Conservation (phyloP, 129 eudicot genomes). For the Sambucus nigra region DNA sequence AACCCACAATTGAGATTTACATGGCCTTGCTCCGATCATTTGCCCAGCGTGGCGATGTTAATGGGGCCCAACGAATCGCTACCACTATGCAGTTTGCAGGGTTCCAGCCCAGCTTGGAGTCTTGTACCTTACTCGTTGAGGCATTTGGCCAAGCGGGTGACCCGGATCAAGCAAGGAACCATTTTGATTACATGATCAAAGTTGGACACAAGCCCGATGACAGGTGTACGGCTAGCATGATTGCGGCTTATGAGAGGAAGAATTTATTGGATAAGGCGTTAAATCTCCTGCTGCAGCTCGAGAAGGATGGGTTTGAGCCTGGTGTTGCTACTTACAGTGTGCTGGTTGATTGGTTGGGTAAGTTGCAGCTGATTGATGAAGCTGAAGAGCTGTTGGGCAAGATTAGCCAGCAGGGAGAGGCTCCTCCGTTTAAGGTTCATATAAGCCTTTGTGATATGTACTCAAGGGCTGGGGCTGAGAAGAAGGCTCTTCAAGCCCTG, state of each 20-base stretch:
- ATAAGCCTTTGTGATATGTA: conserved; percentile 85
- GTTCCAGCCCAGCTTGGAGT: conserved; percentile 29
- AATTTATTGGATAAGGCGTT: conserved; percentile 63
- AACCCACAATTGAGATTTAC: conserved; percentile 45
- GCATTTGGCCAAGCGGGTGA: conserved; percentile 37
- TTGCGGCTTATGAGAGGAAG: conserved; percentile 51
- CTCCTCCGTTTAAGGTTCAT: conserved; percentile 57
- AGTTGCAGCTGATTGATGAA: conserved; percentile 70
- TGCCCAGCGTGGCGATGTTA: conserved; percentile 37
- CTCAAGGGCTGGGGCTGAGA: conserved; percentile 40
- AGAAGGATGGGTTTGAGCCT: conserved; percentile 58
- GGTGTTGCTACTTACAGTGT: conserved; percentile 64
- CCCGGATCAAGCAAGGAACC: conserved; percentile 38
- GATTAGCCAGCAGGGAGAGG: conserved; percentile 50
- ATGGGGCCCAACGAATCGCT: conserved; percentile 30
- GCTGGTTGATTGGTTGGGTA: conserved; percentile 71
- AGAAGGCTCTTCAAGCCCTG: conserved; percentile 71
- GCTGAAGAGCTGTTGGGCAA: conserved; percentile 61
- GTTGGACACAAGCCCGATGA: conserved; percentile 79
- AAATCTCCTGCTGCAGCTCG: conserved; percentile 51
- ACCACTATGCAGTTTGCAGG: conserved; percentile 52
- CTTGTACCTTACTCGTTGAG: conserved; percentile 56
- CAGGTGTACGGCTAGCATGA: conserved; percentile 47
- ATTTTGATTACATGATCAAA: conserved; percentile 51
- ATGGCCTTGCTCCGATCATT: conserved; percentile 49